Percentiles rank a stretch among this genome's conserved stretches.
These are phyloP conservation scores for Sesbania bispinosa DNA, from an alignment of 306 rosid genomes.

Conservation along the genomic window DNA sequence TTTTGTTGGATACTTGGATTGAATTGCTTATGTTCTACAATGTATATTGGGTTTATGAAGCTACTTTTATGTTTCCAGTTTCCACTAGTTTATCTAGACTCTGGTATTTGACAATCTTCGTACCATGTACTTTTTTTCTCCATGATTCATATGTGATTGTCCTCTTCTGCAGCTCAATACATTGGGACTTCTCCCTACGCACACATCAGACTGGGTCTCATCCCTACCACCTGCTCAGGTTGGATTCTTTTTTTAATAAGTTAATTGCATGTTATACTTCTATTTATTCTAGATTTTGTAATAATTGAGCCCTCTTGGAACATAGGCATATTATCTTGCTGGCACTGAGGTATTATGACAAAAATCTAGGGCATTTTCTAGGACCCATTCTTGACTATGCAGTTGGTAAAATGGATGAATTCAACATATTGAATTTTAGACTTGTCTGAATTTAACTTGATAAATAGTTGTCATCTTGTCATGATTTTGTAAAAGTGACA, in stretches of 20 bases:
- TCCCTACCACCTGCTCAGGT: slow-evolving; percentile 95
- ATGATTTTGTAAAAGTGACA: neutral
- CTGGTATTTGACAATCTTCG: neutral
- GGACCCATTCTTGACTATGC: neutral
- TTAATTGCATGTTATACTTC: neutral
- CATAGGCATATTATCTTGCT: neutral
- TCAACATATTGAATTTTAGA: too few relatives aligned
- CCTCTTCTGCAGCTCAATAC: slow-evolving; percentile 73
- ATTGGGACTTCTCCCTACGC: slow-evolving; percentile 94
- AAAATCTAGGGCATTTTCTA: neutral
- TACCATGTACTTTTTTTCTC: neutral
- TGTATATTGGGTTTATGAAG: neutral
- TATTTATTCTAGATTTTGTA: neutral
- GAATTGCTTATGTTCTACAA: slow-evolving; percentile 5
- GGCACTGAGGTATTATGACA: neutral
- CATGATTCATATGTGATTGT: neutral
- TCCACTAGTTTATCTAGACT: neutral
- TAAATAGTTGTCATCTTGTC: too few relatives aligned
- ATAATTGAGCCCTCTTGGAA: neutral
- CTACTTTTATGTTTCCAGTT: neutral
- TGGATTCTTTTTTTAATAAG: slow-evolving; percentile 18
- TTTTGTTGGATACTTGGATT: neutral
- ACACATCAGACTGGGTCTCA: slow-evolving; percentile 97
- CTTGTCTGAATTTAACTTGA: too few relatives aligned
- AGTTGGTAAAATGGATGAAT: neutral